These are phyloP conservation scores for Penicillium aurantiogriseum DNA, from an alignment of 2,329 filamentous ascomycete species.

Conservation along the genomic window DNA sequence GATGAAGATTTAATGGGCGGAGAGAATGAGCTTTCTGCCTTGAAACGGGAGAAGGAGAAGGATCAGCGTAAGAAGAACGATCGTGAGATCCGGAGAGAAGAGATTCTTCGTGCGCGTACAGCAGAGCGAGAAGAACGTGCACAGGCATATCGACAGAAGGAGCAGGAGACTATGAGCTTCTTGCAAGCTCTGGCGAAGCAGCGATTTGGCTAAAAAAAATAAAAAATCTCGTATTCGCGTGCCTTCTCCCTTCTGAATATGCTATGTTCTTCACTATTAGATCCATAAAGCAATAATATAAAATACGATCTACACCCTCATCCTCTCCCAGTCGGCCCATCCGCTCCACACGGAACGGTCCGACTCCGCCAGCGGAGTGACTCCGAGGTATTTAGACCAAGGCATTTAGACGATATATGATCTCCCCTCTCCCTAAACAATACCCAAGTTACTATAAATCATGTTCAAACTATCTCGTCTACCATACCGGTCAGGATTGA, in stretches of 20 bases:
- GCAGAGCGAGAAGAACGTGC: conserved; percentile 79
- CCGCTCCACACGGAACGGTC: conserved; percentile 1
- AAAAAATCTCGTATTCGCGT: not conserved
- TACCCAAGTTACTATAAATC: not conserved
- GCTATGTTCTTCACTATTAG: not conserved
- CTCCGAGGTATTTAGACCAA: not conserved
- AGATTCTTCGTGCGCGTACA: conserved; percentile 68
- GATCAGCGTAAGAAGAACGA: conserved; percentile 76
- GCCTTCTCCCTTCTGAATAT: not conserved
- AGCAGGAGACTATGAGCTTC: conserved; percentile 81
- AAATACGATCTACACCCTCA: not conserved
- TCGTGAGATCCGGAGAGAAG: conserved; percentile 77
- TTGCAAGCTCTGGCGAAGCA: conserved; percentile 74
- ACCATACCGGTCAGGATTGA: not conserved
- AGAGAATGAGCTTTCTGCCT: conserved; percentile 58
- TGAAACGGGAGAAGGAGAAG: conserved; percentile 64
- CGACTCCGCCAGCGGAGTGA: conserved; percentile 3
- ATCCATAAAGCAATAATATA: not conserved
- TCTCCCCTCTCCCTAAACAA: not conserved
- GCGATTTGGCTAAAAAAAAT: conserved; percentile 62
- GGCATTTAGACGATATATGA: not conserved
- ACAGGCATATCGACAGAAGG: conserved; percentile 68
- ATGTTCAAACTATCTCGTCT: conserved; percentile 4
- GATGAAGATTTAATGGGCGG: conserved; percentile 74
- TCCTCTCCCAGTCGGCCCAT: not conserved